Conservation (phyloP, 2,329 filamentous ascomycete genomes). For the Endoconidiophora polonica region DNA sequence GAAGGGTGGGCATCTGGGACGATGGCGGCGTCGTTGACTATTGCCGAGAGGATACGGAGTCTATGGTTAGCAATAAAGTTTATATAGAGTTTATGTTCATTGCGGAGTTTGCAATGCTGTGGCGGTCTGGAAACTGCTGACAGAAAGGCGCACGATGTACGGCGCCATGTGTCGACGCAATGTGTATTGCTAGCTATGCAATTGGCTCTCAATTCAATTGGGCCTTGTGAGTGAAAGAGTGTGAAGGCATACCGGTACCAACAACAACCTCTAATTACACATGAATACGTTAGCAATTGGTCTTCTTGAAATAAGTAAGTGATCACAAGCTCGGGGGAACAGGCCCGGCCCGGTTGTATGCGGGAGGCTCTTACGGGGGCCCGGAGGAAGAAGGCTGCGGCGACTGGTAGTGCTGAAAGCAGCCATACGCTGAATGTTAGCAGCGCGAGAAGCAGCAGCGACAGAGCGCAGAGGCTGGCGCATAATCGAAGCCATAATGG, state of each 20-base stretch:
- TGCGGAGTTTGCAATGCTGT: not conserved
- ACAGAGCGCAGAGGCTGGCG: slow-evolving; percentile 34
- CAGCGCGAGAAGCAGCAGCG: slow-evolving; percentile 19
- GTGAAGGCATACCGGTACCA: slow-evolving; percentile 46
- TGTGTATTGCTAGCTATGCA: not conserved
- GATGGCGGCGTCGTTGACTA: slow-evolving; percentile 74
- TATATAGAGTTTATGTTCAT: not conserved
- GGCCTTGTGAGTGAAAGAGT: not conserved
- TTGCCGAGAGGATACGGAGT: too few species aligned
- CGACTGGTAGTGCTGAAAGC: slow-evolving; percentile 75
- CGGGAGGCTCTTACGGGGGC: slow-evolving; percentile 50
- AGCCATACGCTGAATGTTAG: slow-evolving; percentile 35
- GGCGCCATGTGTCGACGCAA: not conserved
- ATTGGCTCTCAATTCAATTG: not conserved
- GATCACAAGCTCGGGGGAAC: not conserved
- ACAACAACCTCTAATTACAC: slow-evolving; percentile 47
- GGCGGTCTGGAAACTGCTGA: not conserved
- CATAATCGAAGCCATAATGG: slow-evolving; percentile 38
- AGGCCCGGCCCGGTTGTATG: not conserved
- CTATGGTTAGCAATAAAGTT: slow-evolving; percentile 7
- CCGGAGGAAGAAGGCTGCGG: slow-evolving; percentile 61
- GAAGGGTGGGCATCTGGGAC: slow-evolving; percentile 55
- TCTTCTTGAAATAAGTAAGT: not conserved
- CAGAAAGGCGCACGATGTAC: not conserved
- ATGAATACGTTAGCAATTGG: slow-evolving; percentile 25